These are phyloP conservation scores for Fusarium globosum DNA, from an alignment of 2,329 filamentous ascomycete species.

Conservation along the genomic window DNA sequence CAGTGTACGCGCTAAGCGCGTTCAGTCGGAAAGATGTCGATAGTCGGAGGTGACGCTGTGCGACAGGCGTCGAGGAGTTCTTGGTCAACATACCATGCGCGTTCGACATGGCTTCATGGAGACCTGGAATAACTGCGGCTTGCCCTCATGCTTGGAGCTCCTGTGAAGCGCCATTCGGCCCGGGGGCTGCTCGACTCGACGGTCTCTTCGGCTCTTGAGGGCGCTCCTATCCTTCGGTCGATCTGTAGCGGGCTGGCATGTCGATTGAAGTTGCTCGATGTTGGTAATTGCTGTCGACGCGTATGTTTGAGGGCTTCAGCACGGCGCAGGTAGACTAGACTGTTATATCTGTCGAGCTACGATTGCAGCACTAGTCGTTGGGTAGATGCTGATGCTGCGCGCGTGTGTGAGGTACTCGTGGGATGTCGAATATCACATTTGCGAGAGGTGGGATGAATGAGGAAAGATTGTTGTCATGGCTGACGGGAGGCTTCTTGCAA, in stretches of 20 bases:
- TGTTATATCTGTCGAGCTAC: no score
- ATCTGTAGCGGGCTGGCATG: neutral
- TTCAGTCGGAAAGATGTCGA: accelerated
- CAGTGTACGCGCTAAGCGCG: accelerated
- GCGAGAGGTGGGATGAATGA: no score
- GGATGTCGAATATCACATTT: no score
- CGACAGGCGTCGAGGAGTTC: accelerated
- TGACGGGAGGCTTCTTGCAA: no score
- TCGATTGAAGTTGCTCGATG: neutral
- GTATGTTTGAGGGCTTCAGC: neutral
- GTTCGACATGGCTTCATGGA: neutral
- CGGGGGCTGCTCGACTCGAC: neutral
- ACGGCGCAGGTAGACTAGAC: no score
- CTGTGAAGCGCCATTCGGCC: neutral
- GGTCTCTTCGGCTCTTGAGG: neutral
- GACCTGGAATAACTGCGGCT: neutral
- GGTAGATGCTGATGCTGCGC: no score
- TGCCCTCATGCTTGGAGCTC: neutral
- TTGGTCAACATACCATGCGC: neutral
- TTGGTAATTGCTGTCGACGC: neutral
- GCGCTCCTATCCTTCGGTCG: accelerated
- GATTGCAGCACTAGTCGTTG: no score
- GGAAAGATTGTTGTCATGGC: no score
- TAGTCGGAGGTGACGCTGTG: accelerated
- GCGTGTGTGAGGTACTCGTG: no score